Percentiles rank a stretch among this genome's conserved stretches.
These are phyloP conservation scores for Beauveria pseudobassiana DNA, from an alignment of 2,329 filamentous ascomycete species.

Conservation along the genomic window DNA sequence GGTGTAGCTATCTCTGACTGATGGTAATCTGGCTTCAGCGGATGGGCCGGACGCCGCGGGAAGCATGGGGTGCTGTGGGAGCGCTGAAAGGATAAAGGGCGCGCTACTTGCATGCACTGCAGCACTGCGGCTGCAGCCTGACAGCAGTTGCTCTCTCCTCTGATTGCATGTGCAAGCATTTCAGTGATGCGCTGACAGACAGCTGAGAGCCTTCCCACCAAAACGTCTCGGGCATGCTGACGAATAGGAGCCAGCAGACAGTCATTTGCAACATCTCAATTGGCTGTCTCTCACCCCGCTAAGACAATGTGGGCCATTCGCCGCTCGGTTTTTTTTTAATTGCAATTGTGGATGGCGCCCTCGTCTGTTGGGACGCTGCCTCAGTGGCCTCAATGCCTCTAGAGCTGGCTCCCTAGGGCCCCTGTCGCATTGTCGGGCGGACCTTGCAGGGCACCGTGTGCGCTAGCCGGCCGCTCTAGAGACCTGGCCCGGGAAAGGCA, in stretches of 20 bases:
- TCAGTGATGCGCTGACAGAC: too few species aligned
- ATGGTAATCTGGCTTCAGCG: neutral
- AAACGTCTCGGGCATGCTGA: neutral
- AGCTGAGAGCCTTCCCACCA: neutral
- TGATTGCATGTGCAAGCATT: neutral
- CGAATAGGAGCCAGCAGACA: constrained; percentile 3
- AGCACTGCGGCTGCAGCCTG: neutral
- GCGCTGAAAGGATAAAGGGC: neutral
- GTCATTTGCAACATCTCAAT: neutral
- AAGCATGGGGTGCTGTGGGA: neutral
- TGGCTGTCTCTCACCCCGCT: neutral
- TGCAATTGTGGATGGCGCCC: constrained; percentile 1
- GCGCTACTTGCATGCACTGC: neutral
- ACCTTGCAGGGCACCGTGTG: neutral
- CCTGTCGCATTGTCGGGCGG: neutral
- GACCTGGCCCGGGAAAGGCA: constrained; percentile 9
- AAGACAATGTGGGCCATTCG: constrained; percentile 2
- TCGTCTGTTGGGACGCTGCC: neutral
- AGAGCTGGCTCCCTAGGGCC: neutral
- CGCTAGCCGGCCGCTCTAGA: neutral
- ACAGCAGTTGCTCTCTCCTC: neutral
- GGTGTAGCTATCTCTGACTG: too few species aligned
- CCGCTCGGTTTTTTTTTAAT: constrained; percentile 2
- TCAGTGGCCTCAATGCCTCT: neutral
- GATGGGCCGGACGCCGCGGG: neutral